These are phyloP conservation scores for Raddia distichophylla DNA, from an alignment of 176 grass and related monocot species.

Conservation along the genomic window DNA sequence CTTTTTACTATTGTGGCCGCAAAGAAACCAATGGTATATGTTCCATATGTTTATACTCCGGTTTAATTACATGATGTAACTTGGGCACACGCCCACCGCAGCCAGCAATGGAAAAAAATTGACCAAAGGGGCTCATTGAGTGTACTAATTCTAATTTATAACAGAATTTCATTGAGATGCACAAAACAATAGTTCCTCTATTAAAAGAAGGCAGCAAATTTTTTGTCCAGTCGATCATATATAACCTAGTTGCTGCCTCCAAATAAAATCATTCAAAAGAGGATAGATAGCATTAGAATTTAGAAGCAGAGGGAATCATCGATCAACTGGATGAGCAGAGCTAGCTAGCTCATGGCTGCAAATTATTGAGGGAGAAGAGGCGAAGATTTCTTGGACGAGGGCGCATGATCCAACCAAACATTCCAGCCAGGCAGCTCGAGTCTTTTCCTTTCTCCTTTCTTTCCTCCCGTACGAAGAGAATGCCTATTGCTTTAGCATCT, in stretches of 20 bases:
- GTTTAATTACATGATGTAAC: too few relatives aligned
- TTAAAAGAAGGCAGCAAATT: too few relatives aligned
- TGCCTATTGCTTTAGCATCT: neutral
- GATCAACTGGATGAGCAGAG: constrained; percentile 11
- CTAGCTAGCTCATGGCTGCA: constrained; percentile 13
- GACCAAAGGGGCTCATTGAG: neutral
- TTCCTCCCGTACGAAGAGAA: neutral
- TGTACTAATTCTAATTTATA: neutral
- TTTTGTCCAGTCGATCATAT: neutral
- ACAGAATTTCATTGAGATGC: neutral
- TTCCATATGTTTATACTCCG: too few relatives aligned
- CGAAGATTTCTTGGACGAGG: neutral
- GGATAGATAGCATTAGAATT: constrained; percentile 10
- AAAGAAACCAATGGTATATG: too few relatives aligned
- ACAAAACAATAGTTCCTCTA: too few relatives aligned
- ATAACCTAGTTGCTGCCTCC: constrained; percentile 3
- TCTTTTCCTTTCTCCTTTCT: constrained; percentile 18
- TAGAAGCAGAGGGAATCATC: neutral
- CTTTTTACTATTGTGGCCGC: too few relatives aligned
- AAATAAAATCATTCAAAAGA: neutral
- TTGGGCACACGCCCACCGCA: too few relatives aligned
- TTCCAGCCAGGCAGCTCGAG: constrained; percentile 37
- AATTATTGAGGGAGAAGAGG: constrained; percentile 38
- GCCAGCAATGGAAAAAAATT: neutral
- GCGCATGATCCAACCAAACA: constrained; percentile 47